Base-by-base conservation (phyloP, 1,284 basidiomycete species). In the Xanthoconium separans region DNA sequence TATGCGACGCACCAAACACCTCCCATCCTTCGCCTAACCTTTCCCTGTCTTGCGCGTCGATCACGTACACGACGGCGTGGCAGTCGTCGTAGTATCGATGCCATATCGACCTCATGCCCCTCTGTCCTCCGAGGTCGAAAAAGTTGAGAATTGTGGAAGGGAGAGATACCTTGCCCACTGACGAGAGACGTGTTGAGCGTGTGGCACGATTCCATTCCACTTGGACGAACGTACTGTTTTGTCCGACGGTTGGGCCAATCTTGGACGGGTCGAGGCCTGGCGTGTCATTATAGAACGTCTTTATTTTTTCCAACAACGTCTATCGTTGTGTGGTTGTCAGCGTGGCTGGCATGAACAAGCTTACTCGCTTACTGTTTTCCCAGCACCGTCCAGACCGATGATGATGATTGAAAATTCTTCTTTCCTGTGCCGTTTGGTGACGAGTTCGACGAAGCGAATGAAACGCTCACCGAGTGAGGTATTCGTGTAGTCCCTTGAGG, bases 331-430 rank as follows among this genome's bases (percentile, higher is more conserved):
- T 10, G 2, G 20, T 40, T 20, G 11, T 39, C 18, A 40, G 12
- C 5, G 37, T 18, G 2, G 7, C 2, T 37, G 36, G n/a, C 4
- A 12, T 39, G n/a, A 12, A 7, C 12, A 13, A 40, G 3, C 8
- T 9, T n/a, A 13, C 20, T 6, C 22, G 27, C 43, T 60, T 61
- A 93, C 93, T 53, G 94, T 95, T 77, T 97, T 97, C 45, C 94
- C 95, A 22, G 94, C 94, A 15, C 87, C 87, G 66, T 91, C 89
- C 16, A 92, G 78, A 24, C 93, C 94, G 51, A 97, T 86, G 65
- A 97, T 96, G 53, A 96, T 90, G 30, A 97, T 85, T 12, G 90
- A 93, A 70, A 95, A 96, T 65, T 96, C 92, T 61, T 96, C 93
- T 73, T 96, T 96, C 61, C 88, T 89, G 61, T 24, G 45, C 37